Evolutionary conservation across 257 asterid species (phyloP), one percentile per base, ranked within the genome.

Genomic region (Solanum ossicruentum): DNA sequence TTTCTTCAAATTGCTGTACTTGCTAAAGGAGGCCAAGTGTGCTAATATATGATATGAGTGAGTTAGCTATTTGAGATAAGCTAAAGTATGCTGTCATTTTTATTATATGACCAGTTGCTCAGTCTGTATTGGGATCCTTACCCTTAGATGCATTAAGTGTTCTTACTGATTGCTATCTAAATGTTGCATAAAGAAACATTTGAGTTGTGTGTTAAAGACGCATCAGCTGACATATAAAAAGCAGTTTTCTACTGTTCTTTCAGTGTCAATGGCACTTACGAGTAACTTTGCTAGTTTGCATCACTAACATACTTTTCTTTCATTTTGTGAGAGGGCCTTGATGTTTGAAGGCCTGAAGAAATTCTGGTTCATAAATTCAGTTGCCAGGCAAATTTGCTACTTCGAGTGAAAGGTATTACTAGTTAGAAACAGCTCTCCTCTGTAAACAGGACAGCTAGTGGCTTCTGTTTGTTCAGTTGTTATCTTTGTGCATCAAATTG

Each of bases 111-210:
- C 32, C 45, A 28, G 28, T 13, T 82, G 70, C 26, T 21, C 67
- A 1, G 56, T 58, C 47, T 10, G 11, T 18, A 43, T 61, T 12
- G 32, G 52, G 49, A 47, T 32, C 52, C 70, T 66, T 52, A 12
- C 47, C 17, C 36, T 28, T 45, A 13, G 21, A 57, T n/a, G 71
- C 41, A 23, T 3, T 8, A 82, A 28, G 72, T 52, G 57, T 51
- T 77, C 82, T 77, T 51, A 10, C 43, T 47, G 41, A 21, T 75
- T 16, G 47, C 16, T 23, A 51, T 26, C 20, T 49, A 26, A 69
- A 5, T 75, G 45, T 69, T 81, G 83, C 86, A 73, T 86, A 84
- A 65, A 47, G 87, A 84, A 81, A 84, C 56, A 58, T 81, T 86
- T 36, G 72, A 45, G 0, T 67, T 84, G 87, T 15, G 47, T 84